Evolutionary conservation across 768 basidiomycete species (phyloP), one percentile per base, ranked within the genome.

Genomic region (Serendipita sp.): DNA sequence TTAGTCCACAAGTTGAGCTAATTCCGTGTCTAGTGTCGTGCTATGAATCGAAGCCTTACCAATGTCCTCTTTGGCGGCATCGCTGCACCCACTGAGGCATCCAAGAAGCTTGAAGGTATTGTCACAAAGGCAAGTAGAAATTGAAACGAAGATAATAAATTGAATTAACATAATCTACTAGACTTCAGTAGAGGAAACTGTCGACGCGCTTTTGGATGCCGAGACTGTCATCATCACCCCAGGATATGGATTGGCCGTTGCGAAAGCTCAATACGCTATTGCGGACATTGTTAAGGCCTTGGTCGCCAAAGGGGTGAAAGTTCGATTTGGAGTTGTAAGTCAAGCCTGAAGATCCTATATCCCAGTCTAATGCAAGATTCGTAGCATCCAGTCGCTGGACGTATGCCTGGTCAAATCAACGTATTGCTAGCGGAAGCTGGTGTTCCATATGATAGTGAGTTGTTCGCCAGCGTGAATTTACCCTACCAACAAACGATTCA

Each of bases 341-440:
- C n/a, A n/a, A n/a, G n/a, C n/a, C n/a, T n/a, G n/a, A 22, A 13
- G 28, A 22, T 24, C 11, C 56, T 31, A 11, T 28, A 16, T n/a
- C 28, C 7, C n/a, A 16, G 9, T 41, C 38, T 31, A 51, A 51
- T 7, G 30, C 38, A 60, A 11, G 5, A 5, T 31, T 31, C 56
- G 20, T 31, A 82, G 88, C 90, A 93, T 69, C 90, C 90, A 11
- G 90, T 93, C 14, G 90, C 90, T 43, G 90, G 90, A 60, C 85
- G 90, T 50, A 93, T 93, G 90, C 90, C 90, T 13, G 90, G 90
- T 44, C 88, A 93, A 74, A 90, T 89, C 71, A 93, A 93, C 68
- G 89, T 93, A n/a, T 78, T 93, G 50, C 76, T 93, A 3, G 90
- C 90, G 3, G 90, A 93, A 70, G 90, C 90, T 2, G 86, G 87